Conservation (phyloP, 2,329 filamentous ascomycete genomes). For the Penicillium freii region DNA sequence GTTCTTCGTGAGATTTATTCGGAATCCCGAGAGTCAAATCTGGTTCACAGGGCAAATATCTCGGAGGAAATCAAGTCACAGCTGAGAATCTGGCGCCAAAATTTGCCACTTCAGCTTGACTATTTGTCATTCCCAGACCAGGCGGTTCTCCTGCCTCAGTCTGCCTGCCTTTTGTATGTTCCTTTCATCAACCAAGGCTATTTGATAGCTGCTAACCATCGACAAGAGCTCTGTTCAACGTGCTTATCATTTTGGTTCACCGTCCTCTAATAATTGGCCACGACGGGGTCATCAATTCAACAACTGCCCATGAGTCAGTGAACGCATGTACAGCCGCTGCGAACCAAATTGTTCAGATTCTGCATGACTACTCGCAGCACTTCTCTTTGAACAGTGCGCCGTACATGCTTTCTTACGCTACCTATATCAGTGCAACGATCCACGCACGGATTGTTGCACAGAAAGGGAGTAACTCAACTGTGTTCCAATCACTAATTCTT, state of each 20-base stretch:
- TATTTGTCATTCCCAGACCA: constrained; percentile 21
- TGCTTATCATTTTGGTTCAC: constrained; percentile 45
- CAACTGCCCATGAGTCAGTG: constrained; percentile 27
- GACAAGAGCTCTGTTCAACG: constrained; percentile 36
- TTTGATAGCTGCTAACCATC: constrained; percentile 6
- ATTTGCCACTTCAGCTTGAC: constrained; percentile 25
- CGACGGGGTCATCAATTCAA: constrained; percentile 12
- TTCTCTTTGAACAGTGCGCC: constrained; percentile 45
- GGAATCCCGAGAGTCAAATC: constrained; percentile 21
- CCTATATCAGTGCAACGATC: constrained; percentile 55
- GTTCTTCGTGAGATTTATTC: constrained; percentile 35
- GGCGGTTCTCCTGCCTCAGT: constrained; percentile 23
- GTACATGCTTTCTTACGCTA: constrained; percentile 54
- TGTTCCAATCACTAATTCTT: constrained; percentile 23
- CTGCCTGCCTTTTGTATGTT: constrained; percentile 23
- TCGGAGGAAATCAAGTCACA: constrained; percentile 24
- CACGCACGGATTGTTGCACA: constrained; percentile 50
- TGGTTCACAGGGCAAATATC: constrained; percentile 12
- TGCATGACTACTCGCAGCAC: constrained; percentile 37
- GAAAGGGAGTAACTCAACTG: constrained; percentile 25
- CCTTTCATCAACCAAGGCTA: background rate
- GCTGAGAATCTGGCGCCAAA: constrained; percentile 25
- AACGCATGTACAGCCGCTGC: constrained; percentile 37
- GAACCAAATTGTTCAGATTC: constrained; percentile 38
- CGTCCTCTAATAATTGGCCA: constrained; percentile 40